These are phyloP conservation scores for Pneumocystis carinii DNA, from an alignment of 1,139 yeast species.

Conservation along the genomic window DNA sequence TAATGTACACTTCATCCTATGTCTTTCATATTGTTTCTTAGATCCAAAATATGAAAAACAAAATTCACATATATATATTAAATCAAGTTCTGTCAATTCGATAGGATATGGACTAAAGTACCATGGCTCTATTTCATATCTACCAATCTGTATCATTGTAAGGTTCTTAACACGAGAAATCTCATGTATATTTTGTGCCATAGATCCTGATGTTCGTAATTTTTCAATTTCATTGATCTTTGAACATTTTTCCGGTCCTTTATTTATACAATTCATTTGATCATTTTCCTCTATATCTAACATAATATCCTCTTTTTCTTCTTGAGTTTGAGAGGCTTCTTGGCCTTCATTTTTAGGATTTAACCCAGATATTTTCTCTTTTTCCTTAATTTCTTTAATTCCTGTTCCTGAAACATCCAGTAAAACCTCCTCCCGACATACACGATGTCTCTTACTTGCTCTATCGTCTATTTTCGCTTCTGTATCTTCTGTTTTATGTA, in stretches of 20 bases:
- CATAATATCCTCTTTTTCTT: constrained; percentile 17
- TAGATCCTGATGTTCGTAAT: constrained; percentile 83
- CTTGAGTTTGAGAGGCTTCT: background rate
- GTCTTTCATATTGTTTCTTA: constrained; percentile 78
- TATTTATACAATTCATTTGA: constrained; percentile 25
- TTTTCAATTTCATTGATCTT: constrained; percentile 88
- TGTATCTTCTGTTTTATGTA: constrained; percentile 26
- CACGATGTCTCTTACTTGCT: constrained; percentile 19
- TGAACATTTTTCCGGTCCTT: constrained; percentile 65
- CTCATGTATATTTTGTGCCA: constrained; percentile 81
- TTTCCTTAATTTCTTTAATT: background rate
- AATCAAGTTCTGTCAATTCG: constrained; percentile 83
- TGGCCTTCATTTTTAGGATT: background rate
- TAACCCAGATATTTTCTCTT: background rate
- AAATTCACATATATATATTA: constrained; percentile 79
- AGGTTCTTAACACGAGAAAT: constrained; percentile 84
- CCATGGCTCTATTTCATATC: constrained; percentile 94
- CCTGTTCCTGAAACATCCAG: background rate
- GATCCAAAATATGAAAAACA: constrained; percentile 82
- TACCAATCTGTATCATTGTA: constrained; percentile 65
- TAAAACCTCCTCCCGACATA: background rate
- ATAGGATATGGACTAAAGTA: constrained; percentile 94
- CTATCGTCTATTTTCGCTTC: constrained; percentile 33
- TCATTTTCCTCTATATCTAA: constrained; percentile 26
- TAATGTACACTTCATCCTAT: constrained; percentile 63